Evolutionary conservation across 169 alveolate genomes (phyloP), one percentile per base, ranked within the genome.

Genomic region (Plasmodium inui): DNA sequence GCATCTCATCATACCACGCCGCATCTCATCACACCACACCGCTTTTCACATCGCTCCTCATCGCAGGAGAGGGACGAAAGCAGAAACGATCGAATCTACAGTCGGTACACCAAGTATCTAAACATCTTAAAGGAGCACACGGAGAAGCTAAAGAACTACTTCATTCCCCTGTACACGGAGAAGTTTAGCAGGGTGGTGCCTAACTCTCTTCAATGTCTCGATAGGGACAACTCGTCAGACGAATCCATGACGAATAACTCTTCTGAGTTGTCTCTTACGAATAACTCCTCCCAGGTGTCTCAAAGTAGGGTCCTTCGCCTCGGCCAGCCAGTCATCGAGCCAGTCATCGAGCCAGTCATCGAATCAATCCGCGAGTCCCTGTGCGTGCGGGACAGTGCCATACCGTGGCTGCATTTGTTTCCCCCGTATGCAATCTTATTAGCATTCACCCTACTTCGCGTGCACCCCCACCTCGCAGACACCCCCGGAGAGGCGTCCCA

Each of bases 161-260:
- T 74, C 41, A 85, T 85, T 3, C 93, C 93, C 10, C 67, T 85
- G 17, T 85, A 85, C 67, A 85, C 93, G 39, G 93, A 85, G 39
- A 85, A 85, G 61, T 85, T 85, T 17, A 73, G 55, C 37, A 50
- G 53, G 26, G 78, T 46, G 22, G 57, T 32, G 17, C 22, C 79
- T n/a, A 85, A 74, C 26, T 61, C 82, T 1, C 22, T 76, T 8
- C 74, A 74, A 22, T 85, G 85, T 19, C 55, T 50, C 67, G 70
- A 61, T 9, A 5, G 50, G 34, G 93, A 85, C 22, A n/a, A 34
- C 34, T 85, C 93, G 4, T 85, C 93, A 0, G 93, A 85, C 12
- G 93, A 37, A 46, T 85, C 93, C n/a, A 14, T 74, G 22, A 85
- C 93, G 34, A 85, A 85, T 50, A 74, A 85, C 10, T 85, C 93